Conservation (phyloP, 2,329 filamentous ascomycete species). For the Clathrospora elynae region DNA sequence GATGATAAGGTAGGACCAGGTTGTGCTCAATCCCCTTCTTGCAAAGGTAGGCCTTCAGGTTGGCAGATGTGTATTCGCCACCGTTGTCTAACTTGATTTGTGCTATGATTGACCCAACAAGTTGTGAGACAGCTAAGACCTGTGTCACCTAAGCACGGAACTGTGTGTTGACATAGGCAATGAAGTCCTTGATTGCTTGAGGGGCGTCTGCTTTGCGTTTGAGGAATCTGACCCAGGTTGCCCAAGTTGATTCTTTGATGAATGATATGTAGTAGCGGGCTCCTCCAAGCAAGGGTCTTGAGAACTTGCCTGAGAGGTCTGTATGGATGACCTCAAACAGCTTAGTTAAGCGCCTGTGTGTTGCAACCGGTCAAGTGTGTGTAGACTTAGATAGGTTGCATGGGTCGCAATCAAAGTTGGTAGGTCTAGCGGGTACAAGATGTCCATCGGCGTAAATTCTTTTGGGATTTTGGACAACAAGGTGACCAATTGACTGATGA, state of each 20-base stretch:
- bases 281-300: neutral
- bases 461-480: neutral
- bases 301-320: conserved; percentile 11
- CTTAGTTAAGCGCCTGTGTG: neutral
- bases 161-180: conserved; percentile 7
- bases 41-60: neutral
- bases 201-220: conserved; percentile 9
- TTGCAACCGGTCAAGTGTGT: neutral
- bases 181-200: conserved; percentile 7
- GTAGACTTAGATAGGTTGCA: conserved; percentile 6
- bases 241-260: conserved; percentile 3
- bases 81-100: conserved; percentile 7
- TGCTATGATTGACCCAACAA: neutral
- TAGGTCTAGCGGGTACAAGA: conserved; percentile 2
- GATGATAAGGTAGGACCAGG: conserved; percentile 4
- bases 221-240: conserved; percentile 9
- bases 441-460: conserved; percentile 1
- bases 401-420: conserved; percentile 1
- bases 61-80: conserved; percentile 6
- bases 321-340: conserved; percentile 10
- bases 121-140: neutral
- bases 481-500: conserved; percentile 5
- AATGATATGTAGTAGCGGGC: conserved; percentile 13
- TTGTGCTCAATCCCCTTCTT: conserved; percentile 4
- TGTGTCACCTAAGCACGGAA: neutral